Evolutionary conservation across 176 grass and related monocot species (phyloP).

Genomic region (Rhynchospora tenuis): DNA sequence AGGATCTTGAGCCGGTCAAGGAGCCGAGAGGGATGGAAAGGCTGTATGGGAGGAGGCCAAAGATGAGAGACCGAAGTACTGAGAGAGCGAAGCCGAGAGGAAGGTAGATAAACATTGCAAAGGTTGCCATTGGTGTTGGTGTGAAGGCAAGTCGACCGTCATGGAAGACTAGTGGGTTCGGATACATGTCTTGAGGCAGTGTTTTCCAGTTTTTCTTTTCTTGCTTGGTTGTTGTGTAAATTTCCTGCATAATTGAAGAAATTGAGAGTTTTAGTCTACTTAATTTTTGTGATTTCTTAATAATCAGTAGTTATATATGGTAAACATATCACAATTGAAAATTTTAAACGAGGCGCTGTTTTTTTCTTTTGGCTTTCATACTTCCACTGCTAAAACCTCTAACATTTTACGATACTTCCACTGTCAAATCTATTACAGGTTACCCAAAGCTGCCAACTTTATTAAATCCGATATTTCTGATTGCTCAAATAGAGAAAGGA

Average conservation of each 20-base stretch:
- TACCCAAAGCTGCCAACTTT: neutral
- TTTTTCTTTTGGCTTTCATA: neutral
- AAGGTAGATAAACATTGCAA: constrained; percentile 73
- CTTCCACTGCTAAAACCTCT: neutral
- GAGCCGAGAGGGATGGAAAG: constrained; percentile 35
- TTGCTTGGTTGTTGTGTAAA: constrained; percentile 32
- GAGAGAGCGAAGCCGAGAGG: constrained; percentile 41
- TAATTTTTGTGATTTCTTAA: neutral
- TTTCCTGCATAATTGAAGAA: constrained; percentile 34
- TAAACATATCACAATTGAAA: neutral
- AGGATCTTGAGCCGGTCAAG: constrained; percentile 35
- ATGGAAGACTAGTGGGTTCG: constrained; percentile 62
- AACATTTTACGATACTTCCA: neutral
- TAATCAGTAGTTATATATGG: neutral
- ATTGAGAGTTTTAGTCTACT: neutral
- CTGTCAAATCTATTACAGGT: neutral
- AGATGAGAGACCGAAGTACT: constrained; percentile 27
- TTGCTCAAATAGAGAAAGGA: neutral
- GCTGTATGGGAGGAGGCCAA: constrained; percentile 45
- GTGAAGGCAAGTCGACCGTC: constrained; percentile 66
- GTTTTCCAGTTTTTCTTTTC: constrained; percentile 46
- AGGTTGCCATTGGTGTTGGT: constrained; percentile 43
- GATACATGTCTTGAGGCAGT: constrained; percentile 36
- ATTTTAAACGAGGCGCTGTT: too few species aligned
- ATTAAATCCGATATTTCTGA: neutral